Evolutionary conservation across 2,329 filamentous ascomycete species (phyloP), one percentile per base, ranked within the genome.

Genomic region (Stromatinia cepivora): DNA sequence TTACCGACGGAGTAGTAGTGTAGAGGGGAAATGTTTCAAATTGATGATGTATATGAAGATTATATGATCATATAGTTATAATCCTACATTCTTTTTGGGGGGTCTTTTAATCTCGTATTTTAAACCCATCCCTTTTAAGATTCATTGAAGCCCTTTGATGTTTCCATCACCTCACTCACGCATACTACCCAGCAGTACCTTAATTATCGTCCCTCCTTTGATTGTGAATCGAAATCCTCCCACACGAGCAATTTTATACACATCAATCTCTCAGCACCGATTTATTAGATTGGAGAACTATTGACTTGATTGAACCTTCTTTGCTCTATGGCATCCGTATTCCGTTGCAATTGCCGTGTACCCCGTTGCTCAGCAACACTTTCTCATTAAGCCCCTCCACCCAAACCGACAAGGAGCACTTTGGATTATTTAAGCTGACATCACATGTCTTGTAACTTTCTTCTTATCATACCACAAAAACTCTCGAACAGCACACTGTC

Each of bases 401-500:
- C 39, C 39, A 25, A 10, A 28, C 13, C 28, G 31, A 22, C 31
- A 45, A 20, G 20, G 8, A 42, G 31, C 25, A 34, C 9, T 39
- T 28, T 45, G 20, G 28, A 4, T 53, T 6, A 9, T 34, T 57
- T 15, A 45, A 31, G 6, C 28, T 34, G 28, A 50, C 25, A 36
- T 58, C 10, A 36, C 3, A 36, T 39, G n/a, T 39, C 54, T 59
- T 36, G 45, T 61, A 67, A 15, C 34, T 54, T 68, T 48, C 86
- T 82, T 78, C 88, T 91, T 57, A 96, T 72, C 82, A 94, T 93
- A 0, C 92, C 93, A 71, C 89, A 90, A 72, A 99, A 93, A 77
- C 94, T 97, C 80, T 96, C 92, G 79, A 94, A 97, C 0, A 95
- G 77, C 0, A 89, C 84, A 25, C 86, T 82, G 73, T 97, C 91